Conservation (phyloP, 306 rosid species). For the Sindora glabra region DNA sequence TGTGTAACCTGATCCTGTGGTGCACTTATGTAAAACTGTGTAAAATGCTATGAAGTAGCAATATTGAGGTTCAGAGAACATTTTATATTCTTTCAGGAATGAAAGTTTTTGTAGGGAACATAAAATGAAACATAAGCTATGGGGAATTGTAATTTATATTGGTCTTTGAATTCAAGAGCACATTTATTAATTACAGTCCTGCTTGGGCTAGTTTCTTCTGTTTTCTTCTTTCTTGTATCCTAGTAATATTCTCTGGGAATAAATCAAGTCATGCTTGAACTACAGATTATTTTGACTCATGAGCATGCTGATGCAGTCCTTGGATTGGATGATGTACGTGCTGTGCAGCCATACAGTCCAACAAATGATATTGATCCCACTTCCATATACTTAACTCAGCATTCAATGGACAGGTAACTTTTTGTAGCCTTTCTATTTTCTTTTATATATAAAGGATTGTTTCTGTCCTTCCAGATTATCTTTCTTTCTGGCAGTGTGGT, state of each 20-base stretch:
- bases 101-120: background rate
- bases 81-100: background rate
- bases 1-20: background rate
- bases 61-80: background rate
- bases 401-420: slow-evolving; percentile 84
- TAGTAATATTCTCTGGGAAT: background rate
- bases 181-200: background rate
- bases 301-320: slow-evolving; percentile 99
- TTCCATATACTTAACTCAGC: slow-evolving; percentile 68
- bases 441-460: background rate
- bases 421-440: background rate
- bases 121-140: background rate
- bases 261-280: slow-evolving; percentile 8
- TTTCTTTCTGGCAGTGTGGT: too few species aligned
- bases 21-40: background rate
- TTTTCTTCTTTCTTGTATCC: slow-evolving; percentile 4
- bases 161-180: background rate
- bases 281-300: slow-evolving; percentile 95
- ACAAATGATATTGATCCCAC: slow-evolving; percentile 84
- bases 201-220: background rate
- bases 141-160: background rate
- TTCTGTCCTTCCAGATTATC: too few species aligned
- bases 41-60: background rate
- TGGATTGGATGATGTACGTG: slow-evolving; percentile 95
- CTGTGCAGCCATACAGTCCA: slow-evolving; percentile 76